Percentiles rank a stretch among this genome's conserved stretches.
phyloP scores from a whole-genome alignment of 2,329 filamentous ascomycete species.

The Clonostachys byssicola region DNA sequence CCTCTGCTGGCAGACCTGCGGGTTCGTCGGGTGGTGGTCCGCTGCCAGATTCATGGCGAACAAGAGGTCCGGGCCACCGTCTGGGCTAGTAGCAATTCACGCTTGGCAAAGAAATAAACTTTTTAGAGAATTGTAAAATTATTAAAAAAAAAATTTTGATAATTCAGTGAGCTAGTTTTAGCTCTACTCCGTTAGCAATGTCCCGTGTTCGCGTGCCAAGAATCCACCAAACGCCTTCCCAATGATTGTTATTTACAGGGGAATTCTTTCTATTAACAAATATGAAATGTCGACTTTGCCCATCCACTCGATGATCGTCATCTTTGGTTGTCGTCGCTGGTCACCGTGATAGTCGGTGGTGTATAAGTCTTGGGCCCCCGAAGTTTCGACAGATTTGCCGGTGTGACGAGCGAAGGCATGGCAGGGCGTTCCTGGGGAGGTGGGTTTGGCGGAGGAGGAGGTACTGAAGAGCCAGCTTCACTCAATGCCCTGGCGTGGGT shows the following conservation, averaged over 20 bases:
- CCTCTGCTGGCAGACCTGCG: conserved; percentile 12
- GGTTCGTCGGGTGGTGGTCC: conserved; percentile 41
- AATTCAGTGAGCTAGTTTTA: not conserved
- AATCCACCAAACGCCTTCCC: not conserved
- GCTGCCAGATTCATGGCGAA: conserved; percentile 60
- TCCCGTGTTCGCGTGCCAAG: not conserved
- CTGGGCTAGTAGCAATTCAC: conserved; percentile 43
- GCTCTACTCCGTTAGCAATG: not conserved
- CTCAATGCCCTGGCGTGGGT: not conserved
- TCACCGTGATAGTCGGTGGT: conserved; percentile 20
- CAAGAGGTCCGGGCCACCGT: conserved; percentile 57
- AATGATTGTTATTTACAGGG: too few species aligned
- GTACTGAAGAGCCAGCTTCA: conserved; percentile 4
- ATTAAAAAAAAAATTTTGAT: not conserved
- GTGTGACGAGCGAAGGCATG: conserved; percentile 27
- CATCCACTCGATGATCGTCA: too few species aligned
- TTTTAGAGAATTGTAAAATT: not conserved
- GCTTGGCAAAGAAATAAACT: not conserved
- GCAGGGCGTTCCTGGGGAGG: conserved; percentile 10
- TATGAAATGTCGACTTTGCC: too few species aligned
- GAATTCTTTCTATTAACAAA: too few species aligned
- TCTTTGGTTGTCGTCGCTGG: too few species aligned
- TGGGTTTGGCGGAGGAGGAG: conserved; percentile 18
- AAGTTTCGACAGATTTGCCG: conserved; percentile 27
- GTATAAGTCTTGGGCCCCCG: conserved; percentile 33